Percentiles rank a stretch among this genome's conserved stretches.
Conservation (phyloP, 192 early-diverging fungal genomes). For the Mortierella antarctica region DNA sequence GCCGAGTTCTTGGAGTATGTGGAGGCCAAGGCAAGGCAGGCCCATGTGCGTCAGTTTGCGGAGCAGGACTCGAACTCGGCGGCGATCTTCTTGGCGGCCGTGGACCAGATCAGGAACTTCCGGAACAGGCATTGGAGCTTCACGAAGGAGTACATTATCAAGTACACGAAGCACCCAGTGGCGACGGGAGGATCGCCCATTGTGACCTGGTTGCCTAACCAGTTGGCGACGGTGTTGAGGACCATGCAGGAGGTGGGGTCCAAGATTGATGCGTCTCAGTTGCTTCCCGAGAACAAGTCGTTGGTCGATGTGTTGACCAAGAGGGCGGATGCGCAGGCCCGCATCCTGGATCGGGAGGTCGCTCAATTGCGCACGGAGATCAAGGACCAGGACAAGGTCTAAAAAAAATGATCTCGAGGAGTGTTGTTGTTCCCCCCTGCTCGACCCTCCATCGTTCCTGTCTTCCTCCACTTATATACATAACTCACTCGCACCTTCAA, state of each 20-base stretch:
- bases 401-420: not conserved
- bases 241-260: constrained; percentile 70
- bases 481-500: no score
- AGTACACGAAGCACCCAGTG: constrained; percentile 77
- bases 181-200: constrained; percentile 83
- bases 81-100: constrained; percentile 78
- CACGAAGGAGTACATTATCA: constrained; percentile 87
- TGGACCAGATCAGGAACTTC: constrained; percentile 88
- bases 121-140: constrained; percentile 90
- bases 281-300: constrained; percentile 67
- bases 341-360: constrained; percentile 77
- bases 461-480: no score
- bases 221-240: constrained; percentile 66
- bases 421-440: no score
- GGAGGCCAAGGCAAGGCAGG: constrained; percentile 59
- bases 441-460: no score
- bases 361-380: constrained; percentile 54
- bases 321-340: constrained; percentile 69
- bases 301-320: constrained; percentile 69
- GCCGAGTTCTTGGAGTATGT: constrained; percentile 80
- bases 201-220: constrained; percentile 79
- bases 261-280: constrained; percentile 64
- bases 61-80: constrained; percentile 65
- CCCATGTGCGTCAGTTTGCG: constrained; percentile 69
- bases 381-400: constrained; percentile 52